These are phyloP conservation scores for Pinus albicaulis DNA, from an alignment of 75 land plant species.

Conservation along the genomic window DNA sequence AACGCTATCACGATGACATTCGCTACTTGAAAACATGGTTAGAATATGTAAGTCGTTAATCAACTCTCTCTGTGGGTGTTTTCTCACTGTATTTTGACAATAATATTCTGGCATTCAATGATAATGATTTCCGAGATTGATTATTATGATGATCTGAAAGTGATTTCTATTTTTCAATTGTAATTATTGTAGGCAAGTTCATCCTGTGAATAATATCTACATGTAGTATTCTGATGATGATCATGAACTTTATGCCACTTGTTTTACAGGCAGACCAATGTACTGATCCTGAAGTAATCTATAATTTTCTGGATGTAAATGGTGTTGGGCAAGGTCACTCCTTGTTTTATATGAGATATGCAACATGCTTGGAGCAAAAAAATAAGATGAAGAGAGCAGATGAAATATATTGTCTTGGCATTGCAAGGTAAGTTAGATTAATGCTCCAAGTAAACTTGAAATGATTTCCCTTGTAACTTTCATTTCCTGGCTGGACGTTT, in stretches of 20 bases:
- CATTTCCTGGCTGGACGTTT: background rate
- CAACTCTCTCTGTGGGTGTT: background rate
- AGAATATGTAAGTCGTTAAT: slow-evolving; percentile 77
- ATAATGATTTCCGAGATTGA: background rate
- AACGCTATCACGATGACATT: slow-evolving; percentile 73
- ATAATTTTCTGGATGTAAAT: slow-evolving; percentile 73
- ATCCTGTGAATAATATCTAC: background rate
- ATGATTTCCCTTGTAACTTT: no score
- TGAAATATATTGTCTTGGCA: slow-evolving; percentile 79
- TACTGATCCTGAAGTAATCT: slow-evolving; percentile 83
- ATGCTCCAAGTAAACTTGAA: no score
- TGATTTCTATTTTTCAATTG: background rate
- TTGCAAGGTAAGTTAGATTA: slow-evolving; percentile 59
- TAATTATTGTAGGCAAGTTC: background rate
- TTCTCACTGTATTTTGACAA: background rate
- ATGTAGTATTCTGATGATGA: background rate
- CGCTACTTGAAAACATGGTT: slow-evolving; percentile 92
- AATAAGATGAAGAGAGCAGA: slow-evolving; percentile 62
- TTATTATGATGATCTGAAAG: background rate
- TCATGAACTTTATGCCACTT: background rate
- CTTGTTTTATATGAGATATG: slow-evolving; percentile 69
- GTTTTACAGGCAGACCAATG: slow-evolving; percentile 84
- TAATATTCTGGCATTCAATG: background rate
- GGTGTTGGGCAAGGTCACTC: slow-evolving; percentile 82
- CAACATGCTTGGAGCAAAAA: slow-evolving; percentile 68